Conservation (phyloP, 2,329 filamentous ascomycete genomes). For the Fusarium pseudograminearum region DNA sequence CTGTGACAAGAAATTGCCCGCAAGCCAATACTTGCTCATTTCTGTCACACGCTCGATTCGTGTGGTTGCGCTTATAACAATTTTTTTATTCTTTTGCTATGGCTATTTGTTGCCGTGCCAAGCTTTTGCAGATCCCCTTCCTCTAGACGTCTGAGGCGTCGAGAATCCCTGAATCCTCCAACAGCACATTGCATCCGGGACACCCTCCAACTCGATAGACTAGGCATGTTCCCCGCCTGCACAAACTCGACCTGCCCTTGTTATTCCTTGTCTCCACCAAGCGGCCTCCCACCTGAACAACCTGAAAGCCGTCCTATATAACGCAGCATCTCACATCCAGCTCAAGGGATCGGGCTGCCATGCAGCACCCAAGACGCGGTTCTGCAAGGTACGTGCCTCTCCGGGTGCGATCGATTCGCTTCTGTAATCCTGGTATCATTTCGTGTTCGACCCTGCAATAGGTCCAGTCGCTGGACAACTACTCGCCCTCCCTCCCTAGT, state of each 20-base stretch:
- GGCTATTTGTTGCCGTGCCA: constrained; percentile 17
- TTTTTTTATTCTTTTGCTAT: neutral
- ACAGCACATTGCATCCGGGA: neutral
- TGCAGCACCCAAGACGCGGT: neutral
- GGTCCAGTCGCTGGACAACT: neutral
- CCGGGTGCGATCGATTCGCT: neutral
- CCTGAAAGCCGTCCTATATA: constrained; percentile 22
- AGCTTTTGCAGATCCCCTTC: neutral
- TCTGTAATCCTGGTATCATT: neutral
- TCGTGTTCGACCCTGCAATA: neutral
- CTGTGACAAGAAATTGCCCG: neutral
- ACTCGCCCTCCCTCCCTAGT: neutral
- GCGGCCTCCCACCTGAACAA: constrained; percentile 30
- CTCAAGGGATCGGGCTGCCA: neutral
- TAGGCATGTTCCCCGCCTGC: constrained; percentile 23
- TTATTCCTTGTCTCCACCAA: constrained; percentile 19
- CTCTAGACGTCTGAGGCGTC: neutral
- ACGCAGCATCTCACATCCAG: constrained; percentile 10
- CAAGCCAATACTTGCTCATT: neutral
- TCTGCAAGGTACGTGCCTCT: neutral
- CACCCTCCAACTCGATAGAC: constrained; percentile 12
- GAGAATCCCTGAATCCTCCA: constrained; percentile 2
- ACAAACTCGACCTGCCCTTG: constrained; percentile 6
- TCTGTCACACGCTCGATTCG: neutral
- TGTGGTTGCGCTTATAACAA: neutral